Evolutionary conservation across 352 stramenopile species (phyloP).

Genomic region (Phytophthora palmivora): DNA sequence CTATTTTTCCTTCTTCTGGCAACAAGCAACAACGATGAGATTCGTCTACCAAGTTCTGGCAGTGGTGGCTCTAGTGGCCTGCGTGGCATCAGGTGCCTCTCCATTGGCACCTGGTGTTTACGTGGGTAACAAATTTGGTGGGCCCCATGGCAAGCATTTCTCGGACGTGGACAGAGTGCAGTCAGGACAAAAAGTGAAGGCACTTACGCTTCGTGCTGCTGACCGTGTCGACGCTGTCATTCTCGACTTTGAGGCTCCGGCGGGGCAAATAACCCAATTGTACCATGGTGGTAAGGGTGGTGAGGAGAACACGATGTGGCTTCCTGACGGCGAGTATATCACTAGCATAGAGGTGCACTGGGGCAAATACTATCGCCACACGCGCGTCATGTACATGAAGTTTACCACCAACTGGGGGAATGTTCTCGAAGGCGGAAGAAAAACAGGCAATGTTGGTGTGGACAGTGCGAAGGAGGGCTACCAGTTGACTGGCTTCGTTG

Average conservation of each 20-base stretch:
- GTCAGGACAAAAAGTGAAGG: neutral
- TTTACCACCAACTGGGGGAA: too few species aligned
- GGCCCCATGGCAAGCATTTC: neutral
- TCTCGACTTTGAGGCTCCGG: neutral
- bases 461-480: too few species aligned
- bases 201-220: neutral
- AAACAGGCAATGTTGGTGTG: too few species aligned
- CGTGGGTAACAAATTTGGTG: neutral
- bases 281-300: neutral
- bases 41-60: constrained; percentile 5
- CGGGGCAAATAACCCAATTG: neutral
- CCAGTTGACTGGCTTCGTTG: too few species aligned
- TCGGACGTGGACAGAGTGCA: neutral
- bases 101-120: neutral
- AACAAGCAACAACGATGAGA: too few species aligned
- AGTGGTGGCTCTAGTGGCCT: neutral
- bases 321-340: constrained; percentile 5
- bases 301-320: neutral
- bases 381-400: constrained; percentile 9
- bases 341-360: neutral
- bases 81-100: neutral
- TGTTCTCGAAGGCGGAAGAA: too few species aligned
- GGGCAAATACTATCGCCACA: neutral
- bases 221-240: neutral
- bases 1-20: too few species aligned